These are phyloP conservation scores for Myxozyma neotropica DNA, from an alignment of 805 yeast genomes.

Conservation along the genomic window DNA sequence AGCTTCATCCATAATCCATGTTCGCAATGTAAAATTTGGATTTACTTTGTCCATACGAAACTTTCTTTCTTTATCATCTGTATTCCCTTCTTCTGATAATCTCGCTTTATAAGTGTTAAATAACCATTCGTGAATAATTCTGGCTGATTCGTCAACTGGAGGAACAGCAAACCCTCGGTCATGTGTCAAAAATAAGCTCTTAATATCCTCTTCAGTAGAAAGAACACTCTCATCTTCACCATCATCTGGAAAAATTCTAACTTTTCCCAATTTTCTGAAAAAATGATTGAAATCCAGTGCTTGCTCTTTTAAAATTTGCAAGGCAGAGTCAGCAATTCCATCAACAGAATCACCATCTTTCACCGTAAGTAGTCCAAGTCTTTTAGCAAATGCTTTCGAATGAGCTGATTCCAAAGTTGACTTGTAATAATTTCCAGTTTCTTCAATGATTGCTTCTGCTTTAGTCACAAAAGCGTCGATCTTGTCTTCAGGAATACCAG, in stretches of 20 bases:
- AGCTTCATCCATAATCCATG: constrained; percentile 85
- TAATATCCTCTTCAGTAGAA: constrained; percentile 10
- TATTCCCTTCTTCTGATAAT: constrained; percentile 44
- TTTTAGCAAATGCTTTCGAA: constrained; percentile 56
- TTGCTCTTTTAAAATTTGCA: constrained; percentile 61
- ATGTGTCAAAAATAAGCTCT: constrained; percentile 41
- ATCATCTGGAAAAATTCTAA: constrained; percentile 47
- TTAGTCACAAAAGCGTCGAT: constrained; percentile 57
- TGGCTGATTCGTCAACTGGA: constrained; percentile 43
- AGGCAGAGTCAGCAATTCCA: constrained; percentile 42
- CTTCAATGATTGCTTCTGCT: constrained; percentile 65
- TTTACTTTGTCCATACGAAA: constrained; percentile 54
- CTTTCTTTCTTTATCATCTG: constrained; percentile 47
- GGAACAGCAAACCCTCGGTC: constrained; percentile 43
- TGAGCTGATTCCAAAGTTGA: constrained; percentile 62
- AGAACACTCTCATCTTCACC: constrained; percentile 30
- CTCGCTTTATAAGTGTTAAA: constrained; percentile 49
- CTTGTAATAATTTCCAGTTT: constrained; percentile 67
- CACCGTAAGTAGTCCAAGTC: constrained; percentile 65
- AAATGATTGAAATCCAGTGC: constrained; percentile 80
- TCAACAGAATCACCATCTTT: constrained; percentile 48
- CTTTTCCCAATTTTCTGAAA: constrained; percentile 63
- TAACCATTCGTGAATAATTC: constrained; percentile 59
- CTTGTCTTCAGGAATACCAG: constrained; percentile 53
- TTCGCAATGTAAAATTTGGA: constrained; percentile 81